These are phyloP conservation scores for Ulota crispa DNA, from an alignment of 225 moss, liverwort and hornwort genomes.

Conservation along the genomic window DNA sequence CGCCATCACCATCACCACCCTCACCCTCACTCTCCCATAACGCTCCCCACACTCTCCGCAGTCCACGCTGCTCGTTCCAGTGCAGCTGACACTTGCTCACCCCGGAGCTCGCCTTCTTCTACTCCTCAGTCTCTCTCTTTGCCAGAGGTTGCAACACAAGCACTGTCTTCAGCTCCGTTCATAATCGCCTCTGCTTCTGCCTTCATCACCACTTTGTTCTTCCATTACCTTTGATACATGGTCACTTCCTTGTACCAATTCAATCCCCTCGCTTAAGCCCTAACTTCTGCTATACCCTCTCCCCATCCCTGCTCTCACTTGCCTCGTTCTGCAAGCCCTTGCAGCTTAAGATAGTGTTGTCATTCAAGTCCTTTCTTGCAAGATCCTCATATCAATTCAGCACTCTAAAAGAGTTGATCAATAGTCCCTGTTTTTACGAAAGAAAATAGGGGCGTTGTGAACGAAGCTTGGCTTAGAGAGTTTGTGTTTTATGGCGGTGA, in stretches of 20 bases:
- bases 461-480: no score
- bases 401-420: background rate
- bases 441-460: no score
- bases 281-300: no score
- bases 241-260: background rate
- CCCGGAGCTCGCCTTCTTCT: background rate
- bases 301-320: background rate
- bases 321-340: background rate
- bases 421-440: no score
- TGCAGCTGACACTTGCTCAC: background rate
- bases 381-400: background rate
- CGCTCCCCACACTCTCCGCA: background rate
- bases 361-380: no score
- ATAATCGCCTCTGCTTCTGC: background rate
- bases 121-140: no score
- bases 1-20: no score
- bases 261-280: background rate
- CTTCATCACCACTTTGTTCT: background rate
- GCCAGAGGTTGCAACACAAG: background rate
- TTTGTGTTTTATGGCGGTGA: no score
- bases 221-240: background rate
- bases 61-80: background rate
- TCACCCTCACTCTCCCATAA: background rate
- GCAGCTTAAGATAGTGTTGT: background rate
- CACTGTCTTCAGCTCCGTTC: conserved; percentile 9